Evolutionary conservation across 305 asterid genomes (phyloP).

Genomic region (Withania somnifera): DNA sequence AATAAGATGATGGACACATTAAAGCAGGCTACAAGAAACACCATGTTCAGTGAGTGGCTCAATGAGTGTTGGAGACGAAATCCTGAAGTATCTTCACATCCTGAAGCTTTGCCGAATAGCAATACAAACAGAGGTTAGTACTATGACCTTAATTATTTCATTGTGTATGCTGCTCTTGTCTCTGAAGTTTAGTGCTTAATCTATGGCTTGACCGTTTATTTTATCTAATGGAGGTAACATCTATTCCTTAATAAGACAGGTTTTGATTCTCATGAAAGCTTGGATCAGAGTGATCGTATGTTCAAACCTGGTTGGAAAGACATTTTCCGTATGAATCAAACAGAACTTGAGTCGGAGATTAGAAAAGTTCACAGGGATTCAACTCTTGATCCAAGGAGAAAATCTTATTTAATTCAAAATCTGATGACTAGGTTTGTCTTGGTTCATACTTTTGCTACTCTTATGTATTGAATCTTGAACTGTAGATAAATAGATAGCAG

Average conservation of each 20-base stretch:
- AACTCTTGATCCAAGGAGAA: conserved; percentile 42
- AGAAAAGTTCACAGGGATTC: conserved; percentile 35
- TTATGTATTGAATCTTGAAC: not conserved
- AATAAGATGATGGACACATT: conserved; percentile 41
- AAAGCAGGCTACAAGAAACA: conserved; percentile 40
- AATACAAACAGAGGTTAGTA: conserved; percentile 19
- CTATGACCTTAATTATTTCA: not conserved
- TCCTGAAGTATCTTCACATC: conserved; percentile 21
- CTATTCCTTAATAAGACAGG: conserved; percentile 11
- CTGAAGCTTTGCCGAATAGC: conserved; percentile 16
- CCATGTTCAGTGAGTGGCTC: conserved; percentile 49
- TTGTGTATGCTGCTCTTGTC: not conserved
- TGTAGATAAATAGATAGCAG: not conserved
- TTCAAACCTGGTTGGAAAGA: conserved; percentile 49
- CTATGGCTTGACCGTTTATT: not conserved
- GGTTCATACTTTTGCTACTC: not conserved
- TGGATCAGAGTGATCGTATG: conserved; percentile 24
- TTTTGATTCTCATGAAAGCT: conserved; percentile 19
- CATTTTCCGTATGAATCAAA: conserved; percentile 45
- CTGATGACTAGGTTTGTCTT: conserved; percentile 36
- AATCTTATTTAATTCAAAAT: conserved; percentile 36
- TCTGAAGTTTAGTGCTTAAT: not conserved
- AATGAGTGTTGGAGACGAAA: conserved; percentile 33
- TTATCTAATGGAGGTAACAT: not conserved
- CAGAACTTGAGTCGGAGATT: conserved; percentile 44